These are phyloP conservation scores for Spinellus fusiger DNA, from an alignment of 192 early-diverging fungal species.

Conservation along the genomic window DNA sequence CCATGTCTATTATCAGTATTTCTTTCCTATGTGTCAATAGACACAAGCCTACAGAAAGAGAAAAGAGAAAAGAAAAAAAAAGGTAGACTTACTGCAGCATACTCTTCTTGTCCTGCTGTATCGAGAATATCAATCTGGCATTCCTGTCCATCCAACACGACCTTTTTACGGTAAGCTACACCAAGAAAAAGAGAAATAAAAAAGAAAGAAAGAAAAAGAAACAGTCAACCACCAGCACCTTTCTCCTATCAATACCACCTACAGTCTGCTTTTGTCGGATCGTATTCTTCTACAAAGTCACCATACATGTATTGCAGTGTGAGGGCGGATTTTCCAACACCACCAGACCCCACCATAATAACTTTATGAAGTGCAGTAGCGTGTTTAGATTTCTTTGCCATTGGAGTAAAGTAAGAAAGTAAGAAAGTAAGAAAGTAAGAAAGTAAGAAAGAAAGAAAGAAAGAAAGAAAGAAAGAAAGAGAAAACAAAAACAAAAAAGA, in stretches of 20 bases:
- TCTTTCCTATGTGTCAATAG: neutral
- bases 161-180: conserved; percentile 70
- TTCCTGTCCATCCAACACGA: conserved; percentile 62
- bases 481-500: neutral
- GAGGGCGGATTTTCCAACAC: conserved; percentile 85
- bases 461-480: neutral
- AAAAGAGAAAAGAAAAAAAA: neutral
- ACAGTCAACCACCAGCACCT: no score
- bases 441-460: neutral
- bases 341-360: conserved; percentile 89
- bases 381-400: conserved; percentile 65
- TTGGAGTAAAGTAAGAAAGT: conserved; percentile 10
- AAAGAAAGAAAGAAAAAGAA: neutral
- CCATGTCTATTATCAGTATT: neutral
- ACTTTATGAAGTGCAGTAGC: conserved; percentile 82
- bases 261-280: conserved; percentile 87
- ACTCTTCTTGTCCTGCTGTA: conserved; percentile 88
- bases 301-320: conserved; percentile 90
- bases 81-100: conserved; percentile 61
- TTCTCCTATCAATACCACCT: no score
- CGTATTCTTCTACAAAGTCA: conserved; percentile 92
- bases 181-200: neutral
- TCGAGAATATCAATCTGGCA: conserved; percentile 89
- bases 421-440: neutral
- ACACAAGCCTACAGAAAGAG: neutral